These are phyloP conservation scores for Termitomyces sp. DNA, from an alignment of 768 basidiomycete genomes.

Conservation along the genomic window DNA sequence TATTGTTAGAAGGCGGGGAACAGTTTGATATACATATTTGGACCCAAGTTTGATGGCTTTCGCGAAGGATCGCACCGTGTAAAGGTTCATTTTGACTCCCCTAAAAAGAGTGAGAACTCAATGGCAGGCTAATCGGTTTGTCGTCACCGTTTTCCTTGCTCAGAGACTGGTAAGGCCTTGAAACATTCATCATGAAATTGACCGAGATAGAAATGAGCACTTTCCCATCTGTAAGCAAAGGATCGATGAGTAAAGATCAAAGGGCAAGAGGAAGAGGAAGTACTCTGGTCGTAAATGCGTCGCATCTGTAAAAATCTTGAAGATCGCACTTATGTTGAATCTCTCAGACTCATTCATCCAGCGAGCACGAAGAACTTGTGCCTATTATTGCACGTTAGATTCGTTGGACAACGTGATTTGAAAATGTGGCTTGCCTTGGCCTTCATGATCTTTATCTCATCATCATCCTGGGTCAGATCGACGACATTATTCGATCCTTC, in stretches of 20 bases:
- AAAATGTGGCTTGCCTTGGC: constrained; percentile 54
- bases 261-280: constrained; percentile 3
- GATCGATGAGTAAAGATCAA: constrained; percentile 3
- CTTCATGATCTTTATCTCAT: constrained; percentile 47
- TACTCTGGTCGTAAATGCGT: constrained; percentile 48
- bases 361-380: constrained; percentile 74
- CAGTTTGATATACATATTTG: constrained; percentile 94
- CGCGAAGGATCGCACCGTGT: constrained; percentile 62
- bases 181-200: constrained; percentile 81
- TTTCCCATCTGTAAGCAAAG: constrained; percentile 60
- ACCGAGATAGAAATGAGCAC: constrained; percentile 80
- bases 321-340: constrained; percentile 61
- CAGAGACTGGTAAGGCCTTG: constrained; percentile 43
- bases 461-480: constrained; percentile 55
- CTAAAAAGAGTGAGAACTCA: constrained; percentile 27
- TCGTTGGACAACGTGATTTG: neutral
- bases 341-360: constrained; percentile 93
- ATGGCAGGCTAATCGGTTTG: neutral
- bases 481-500: constrained; percentile 38
- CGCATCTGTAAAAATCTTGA: constrained; percentile 51
- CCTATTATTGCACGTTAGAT: constrained; percentile 34
- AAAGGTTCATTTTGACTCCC: constrained; percentile 56
- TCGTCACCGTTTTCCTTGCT: constrained; percentile 41
- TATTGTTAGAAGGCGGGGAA: constrained; percentile 89
- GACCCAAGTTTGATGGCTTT: constrained; percentile 77